phyloP scores from a whole-genome alignment of 345 rosid species.

The Laguncularia racemosa region DNA sequence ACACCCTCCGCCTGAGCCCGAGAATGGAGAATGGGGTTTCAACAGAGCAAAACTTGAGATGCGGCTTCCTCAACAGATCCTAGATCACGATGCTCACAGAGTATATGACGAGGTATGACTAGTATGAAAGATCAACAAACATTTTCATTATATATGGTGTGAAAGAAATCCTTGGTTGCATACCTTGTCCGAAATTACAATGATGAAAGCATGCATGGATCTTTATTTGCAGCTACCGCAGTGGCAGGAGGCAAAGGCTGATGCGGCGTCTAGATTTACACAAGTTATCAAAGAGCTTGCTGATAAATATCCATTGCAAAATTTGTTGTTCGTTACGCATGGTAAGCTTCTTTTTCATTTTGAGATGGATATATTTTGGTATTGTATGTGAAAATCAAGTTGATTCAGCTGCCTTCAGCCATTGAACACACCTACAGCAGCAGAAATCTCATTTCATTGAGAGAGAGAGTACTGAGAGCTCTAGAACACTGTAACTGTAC shows the following conservation, averaged over 20 bases:
- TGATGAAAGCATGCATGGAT: constrained; percentile 12
- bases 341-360: constrained; percentile 46
- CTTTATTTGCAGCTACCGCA: constrained; percentile 46
- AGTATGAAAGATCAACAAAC: too few species aligned
- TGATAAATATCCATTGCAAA: constrained; percentile 64
- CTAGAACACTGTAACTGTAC: too few species aligned
- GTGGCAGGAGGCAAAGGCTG: constrained; percentile 54
- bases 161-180: too few species aligned
- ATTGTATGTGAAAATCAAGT: too few species aligned
- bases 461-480: too few species aligned
- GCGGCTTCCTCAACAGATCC: constrained; percentile 51
- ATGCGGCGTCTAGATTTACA: constrained; percentile 40
- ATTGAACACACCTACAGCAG: too few species aligned
- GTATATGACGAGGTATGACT: constrained; percentile 45
- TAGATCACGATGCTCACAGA: constrained; percentile 40
- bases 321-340: constrained; percentile 77
- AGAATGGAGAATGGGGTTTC: constrained; percentile 57
- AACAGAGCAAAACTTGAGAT: constrained; percentile 45
- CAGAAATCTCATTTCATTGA: too few species aligned
- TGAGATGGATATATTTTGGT: too few species aligned
- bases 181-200: too few species aligned
- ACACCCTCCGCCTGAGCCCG: constrained; percentile 29
- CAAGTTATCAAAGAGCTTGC: constrained; percentile 50
- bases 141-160: too few species aligned
- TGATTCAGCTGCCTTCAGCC: too few species aligned